phyloP scores from a whole-genome alignment of 2,329 filamentous ascomycete genomes.

The Periconia digitata region DNA sequence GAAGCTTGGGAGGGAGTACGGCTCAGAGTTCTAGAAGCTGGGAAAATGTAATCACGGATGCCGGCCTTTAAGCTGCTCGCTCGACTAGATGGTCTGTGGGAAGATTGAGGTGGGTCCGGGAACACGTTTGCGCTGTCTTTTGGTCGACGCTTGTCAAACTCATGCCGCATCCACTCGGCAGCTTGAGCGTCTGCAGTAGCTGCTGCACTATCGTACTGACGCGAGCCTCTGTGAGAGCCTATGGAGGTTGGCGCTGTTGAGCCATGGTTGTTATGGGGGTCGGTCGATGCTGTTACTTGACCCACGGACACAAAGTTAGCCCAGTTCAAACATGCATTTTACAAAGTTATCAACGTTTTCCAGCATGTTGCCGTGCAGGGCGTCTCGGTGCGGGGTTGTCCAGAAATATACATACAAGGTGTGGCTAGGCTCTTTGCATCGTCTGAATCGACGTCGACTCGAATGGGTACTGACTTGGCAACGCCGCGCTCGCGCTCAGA shows the following conservation, averaged over 20 bases:
- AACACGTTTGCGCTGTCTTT: constrained; percentile 23
- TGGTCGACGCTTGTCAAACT: constrained; percentile 43
- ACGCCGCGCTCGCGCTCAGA: constrained; percentile 16
- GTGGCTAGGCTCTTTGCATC: constrained; percentile 41
- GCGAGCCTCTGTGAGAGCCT: constrained; percentile 46
- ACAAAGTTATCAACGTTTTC: too few species aligned
- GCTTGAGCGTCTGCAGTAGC: constrained; percentile 44
- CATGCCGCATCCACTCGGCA: constrained; percentile 48
- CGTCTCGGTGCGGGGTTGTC: too few species aligned
- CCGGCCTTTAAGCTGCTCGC: constrained; percentile 41
- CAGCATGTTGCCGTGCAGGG: too few species aligned
- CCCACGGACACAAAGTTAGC: too few species aligned
- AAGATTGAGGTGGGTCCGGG: constrained; percentile 15
- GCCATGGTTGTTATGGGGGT: constrained; percentile 38
- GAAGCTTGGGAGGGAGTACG: constrained; percentile 40
- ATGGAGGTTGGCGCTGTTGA: constrained; percentile 49
- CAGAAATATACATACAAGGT: too few species aligned
- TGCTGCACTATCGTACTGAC: constrained; percentile 35
- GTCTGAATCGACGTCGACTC: constrained; percentile 32
- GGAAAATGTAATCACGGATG: constrained; percentile 47
- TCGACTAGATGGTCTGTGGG: constrained; percentile 38
- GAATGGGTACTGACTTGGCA: constrained; percentile 18
- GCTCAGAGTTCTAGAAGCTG: constrained; percentile 33
- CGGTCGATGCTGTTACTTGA: constrained; percentile 46
- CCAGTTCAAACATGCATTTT: too few species aligned